phyloP scores from a whole-genome alignment of 1,284 basidiomycete species.

The Apiotrichum montevideense region DNA sequence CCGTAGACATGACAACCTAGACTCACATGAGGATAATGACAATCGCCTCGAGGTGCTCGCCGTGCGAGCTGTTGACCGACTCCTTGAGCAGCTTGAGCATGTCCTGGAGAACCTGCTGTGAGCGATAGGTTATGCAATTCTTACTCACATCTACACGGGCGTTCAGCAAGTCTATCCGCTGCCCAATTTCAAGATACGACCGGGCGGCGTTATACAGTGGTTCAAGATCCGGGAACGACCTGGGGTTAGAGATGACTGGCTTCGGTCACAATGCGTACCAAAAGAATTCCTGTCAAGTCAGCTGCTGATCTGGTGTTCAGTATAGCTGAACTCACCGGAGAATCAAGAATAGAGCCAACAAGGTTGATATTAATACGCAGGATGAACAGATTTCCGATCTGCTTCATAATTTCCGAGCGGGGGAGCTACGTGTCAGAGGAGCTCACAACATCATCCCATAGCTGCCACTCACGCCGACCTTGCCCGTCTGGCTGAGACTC shows the following conservation, averaged over 20 bases:
- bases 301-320: not conserved
- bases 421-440: conserved; percentile 42
- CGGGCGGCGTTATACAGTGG: conserved; percentile 89
- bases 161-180: conserved; percentile 87
- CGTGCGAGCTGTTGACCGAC: conserved; percentile 76
- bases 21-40: conserved; percentile 88
- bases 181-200: conserved; percentile 89
- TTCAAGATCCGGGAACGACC: conserved; percentile 77
- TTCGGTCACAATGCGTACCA: conserved; percentile 37
- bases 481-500: conserved; percentile 85
- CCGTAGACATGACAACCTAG: no score
- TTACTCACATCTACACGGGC: conserved; percentile 67
- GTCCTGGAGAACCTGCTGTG: conserved; percentile 76
- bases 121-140: not conserved
- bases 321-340: conserved; percentile 51
- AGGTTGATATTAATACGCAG: conserved; percentile 91
- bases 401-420: conserved; percentile 83
- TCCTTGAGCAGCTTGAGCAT: conserved; percentile 95
- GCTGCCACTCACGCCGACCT: conserved; percentile 69
- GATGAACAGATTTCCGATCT: conserved; percentile 91
- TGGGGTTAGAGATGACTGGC: no score
- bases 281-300: conserved; percentile 68
- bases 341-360: conserved; percentile 90
- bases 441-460: not conserved
- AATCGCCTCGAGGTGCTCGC: conserved; percentile 90